phyloP scores from a whole-genome alignment of 345 rosid genomes.

The Punica granatum region DNA sequence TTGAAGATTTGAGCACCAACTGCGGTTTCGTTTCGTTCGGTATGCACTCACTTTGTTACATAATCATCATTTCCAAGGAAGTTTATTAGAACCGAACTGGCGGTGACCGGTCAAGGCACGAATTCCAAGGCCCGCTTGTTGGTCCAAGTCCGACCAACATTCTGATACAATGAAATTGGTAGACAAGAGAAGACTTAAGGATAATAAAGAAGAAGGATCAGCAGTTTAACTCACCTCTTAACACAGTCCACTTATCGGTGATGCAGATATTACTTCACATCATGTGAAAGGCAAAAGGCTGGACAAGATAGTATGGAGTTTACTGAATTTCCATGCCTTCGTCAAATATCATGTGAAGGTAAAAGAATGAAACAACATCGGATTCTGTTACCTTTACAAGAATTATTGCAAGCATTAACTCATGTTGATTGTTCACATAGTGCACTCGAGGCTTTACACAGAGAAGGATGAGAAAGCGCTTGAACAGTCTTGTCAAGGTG shows the following conservation, averaged over 20 bases:
- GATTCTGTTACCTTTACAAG: background rate
- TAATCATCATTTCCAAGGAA: background rate
- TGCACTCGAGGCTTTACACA: slow-evolving; percentile 84
- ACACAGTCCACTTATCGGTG: too few species aligned
- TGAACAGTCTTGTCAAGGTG: slow-evolving; percentile 77
- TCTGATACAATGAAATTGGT: too few species aligned
- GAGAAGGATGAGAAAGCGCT: slow-evolving; percentile 68
- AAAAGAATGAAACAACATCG: background rate
- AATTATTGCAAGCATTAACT: background rate
- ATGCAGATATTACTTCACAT: slow-evolving; percentile 51
- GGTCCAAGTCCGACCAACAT: too few species aligned
- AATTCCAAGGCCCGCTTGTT: background rate
- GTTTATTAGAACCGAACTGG: background rate
- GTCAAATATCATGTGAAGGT: slow-evolving; percentile 86
- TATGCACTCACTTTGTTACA: slow-evolving; percentile 17
- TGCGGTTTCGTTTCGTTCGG: slow-evolving; percentile 85
- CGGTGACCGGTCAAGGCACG: background rate
- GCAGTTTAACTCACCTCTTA: too few species aligned
- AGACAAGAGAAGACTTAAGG: too few species aligned
- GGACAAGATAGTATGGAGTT: slow-evolving; percentile 76
- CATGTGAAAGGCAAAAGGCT: slow-evolving; percentile 62
- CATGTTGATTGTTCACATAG: slow-evolving; percentile 24
- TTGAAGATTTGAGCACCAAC: slow-evolving; percentile 73
- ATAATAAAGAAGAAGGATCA: too few species aligned
- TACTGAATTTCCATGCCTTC: slow-evolving; percentile 68